Base-by-base conservation (phyloP, 768 basidiomycete genomes). In the Daedaleopsis sinensis region DNA sequence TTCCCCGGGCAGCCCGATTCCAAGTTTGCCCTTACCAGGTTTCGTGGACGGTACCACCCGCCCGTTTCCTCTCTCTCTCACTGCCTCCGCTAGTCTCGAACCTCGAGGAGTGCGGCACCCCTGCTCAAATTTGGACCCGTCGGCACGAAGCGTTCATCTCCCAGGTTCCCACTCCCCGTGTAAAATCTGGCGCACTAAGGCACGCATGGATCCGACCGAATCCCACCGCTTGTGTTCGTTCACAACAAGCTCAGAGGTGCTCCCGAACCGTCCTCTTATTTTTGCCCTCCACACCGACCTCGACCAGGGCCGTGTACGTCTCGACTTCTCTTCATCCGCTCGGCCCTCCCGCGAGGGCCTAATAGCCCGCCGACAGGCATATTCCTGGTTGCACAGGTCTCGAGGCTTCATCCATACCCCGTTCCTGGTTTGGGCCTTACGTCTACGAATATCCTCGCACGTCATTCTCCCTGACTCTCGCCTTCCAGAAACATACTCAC, bases 41-140 rank as follows among this genome's bases (percentile, higher is more conserved):
- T 58, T 57, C 56, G 27, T 63, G 46, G 52, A 58, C 57, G 48
- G 32, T 35, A 43, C 62, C 51, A 36, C 32, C n/a, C 56, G 23
- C 53, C 32, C 54, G 49, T 52, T 13, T 36, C 52, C 27, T 49
- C 37, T 57, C 21, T 16, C 21, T 50, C 53, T 46, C 51, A 42
- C 52, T 9, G 55, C 54, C 50, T 44, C 19, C 55, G 44, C 55
- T 57, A 57, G 57, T 62, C 61, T 57, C 61, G 61, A 62, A 42
- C n/a, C 46, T 43, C 61, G 61, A 55, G 27, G 42, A 51, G 18
- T 23, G 44, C 61, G 55, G 56, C 61, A 54, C n/a, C 43, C 35
- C 44, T 24, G 27, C 38, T 27, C 61, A 52, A 54, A 35, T 58
- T 58, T 46, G 52, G 32, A 46, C n/a, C 52, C 21, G 10, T 57